Base-by-base conservation (phyloP, 345 rosid genomes). In the Eucalyptus curtisii region DNA sequence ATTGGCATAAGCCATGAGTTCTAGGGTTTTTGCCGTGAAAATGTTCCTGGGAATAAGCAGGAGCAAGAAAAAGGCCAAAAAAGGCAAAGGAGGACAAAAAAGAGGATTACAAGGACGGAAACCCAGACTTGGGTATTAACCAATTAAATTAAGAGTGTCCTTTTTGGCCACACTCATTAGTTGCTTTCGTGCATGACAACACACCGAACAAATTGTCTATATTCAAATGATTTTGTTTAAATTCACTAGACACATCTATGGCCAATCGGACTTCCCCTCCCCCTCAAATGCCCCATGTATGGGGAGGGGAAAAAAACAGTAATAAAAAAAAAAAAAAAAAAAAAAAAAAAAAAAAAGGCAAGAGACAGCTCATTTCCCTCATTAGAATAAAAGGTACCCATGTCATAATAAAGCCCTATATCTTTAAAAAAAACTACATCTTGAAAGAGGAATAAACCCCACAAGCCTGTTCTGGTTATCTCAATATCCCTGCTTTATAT, bases 361-460 rank as follows among this genome's bases (percentile, higher is more conserved):
- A 86, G 79, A 53, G 93, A 92, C 94, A 90, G 94, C 93, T 94
- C 92, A 90, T 91, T 91, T 79, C 89, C 92, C 87, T 89, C 88
- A 30, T 79, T 89, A 89, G 89, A 89, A 90, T 68, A 89, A 45
- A 42, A 27, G 87, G 52, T 27, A 64, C 52, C 85, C 89, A 89
- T 88, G 92, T 92, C 90, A 91, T 90, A 90, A 76, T 40, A 76
- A 76, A 20, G 84, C 30, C 84, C 47, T 40, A 40, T 76, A 42
- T 76, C 47, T 9, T 49, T 10, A 11, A 86, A 86, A 33, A 33
- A 68, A 33, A 49, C 45, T 45, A 82, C 49, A n/a, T 79, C 85
- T 84, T 53, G 27, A 24, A 31, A 86, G 89, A 20, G 24, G 45
- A 57, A 52, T 37, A 61, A 88, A 88, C 88, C 86, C 85, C 89